A percentile compares a stretch with the other conserved stretches of the same genome.
Evolutionary conservation across 192 early-diverging fungal genomes (phyloP).

Genomic region (Ambispora gerdemannii): DNA sequence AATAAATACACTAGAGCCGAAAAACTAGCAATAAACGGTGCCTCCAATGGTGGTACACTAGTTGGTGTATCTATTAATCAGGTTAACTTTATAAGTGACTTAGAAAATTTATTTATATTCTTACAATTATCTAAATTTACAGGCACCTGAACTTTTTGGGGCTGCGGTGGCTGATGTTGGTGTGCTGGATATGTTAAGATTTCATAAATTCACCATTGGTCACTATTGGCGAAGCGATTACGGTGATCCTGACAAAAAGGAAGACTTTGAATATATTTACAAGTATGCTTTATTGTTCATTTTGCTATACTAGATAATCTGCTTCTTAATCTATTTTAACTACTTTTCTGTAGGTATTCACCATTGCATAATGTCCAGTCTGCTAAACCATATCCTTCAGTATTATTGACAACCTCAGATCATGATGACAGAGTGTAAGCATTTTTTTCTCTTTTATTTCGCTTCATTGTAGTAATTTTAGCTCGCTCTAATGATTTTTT

Average conservation of each 20-base stretch:
- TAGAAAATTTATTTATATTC: not conserved
- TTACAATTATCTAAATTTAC: not conserved
- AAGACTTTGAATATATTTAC: slow-evolving; percentile 60
- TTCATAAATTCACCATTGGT: slow-evolving; percentile 80
- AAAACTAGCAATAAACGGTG: slow-evolving; percentile 61
- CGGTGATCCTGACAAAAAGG: slow-evolving; percentile 57
- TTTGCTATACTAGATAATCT: not conserved
- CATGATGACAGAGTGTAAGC: slow-evolving; percentile 66
- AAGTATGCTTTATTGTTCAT: slow-evolving; percentile 31
- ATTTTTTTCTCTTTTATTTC: not conserved
- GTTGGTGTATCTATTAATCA: slow-evolving; percentile 71
- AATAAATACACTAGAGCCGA: slow-evolving; percentile 55
- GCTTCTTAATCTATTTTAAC: not conserved
- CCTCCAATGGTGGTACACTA: slow-evolving; percentile 70
- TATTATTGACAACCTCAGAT: slow-evolving; percentile 60
- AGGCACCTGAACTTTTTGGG: slow-evolving; percentile 69
- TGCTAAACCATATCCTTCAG: slow-evolving; percentile 52
- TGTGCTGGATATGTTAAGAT: slow-evolving; percentile 69
- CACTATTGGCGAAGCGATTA: slow-evolving; percentile 67
- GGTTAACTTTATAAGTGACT: not conserved
- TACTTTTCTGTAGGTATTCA: slow-evolving; percentile 42
- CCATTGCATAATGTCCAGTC: slow-evolving; percentile 65
- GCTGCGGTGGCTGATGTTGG: slow-evolving; percentile 63
- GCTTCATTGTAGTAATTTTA: not conserved
- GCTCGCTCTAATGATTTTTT: not conserved